These are phyloP conservation scores for Polygonum maritimum DNA, from an alignment of 148 eudicot genomes.

Conservation along the genomic window DNA sequence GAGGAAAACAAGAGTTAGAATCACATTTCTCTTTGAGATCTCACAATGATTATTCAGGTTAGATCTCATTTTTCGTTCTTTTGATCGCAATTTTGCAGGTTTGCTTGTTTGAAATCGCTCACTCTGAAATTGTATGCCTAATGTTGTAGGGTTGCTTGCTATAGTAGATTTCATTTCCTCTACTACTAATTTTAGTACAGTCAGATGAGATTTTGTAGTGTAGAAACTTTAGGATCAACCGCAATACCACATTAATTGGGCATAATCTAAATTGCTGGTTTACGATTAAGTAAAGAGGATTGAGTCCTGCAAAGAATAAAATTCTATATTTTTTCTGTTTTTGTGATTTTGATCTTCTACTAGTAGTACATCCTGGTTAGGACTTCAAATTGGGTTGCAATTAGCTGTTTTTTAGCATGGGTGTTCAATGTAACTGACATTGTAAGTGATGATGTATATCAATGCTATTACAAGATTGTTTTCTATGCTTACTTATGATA, in stretches of 20 bases:
- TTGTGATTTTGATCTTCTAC: neutral
- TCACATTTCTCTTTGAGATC: conserved; percentile 7
- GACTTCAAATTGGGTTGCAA: neutral
- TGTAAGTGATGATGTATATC: too few species aligned
- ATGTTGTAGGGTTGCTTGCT: too few species aligned
- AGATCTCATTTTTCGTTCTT: neutral
- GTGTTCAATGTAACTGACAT: neutral
- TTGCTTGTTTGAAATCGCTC: neutral
- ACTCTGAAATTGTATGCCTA: neutral
- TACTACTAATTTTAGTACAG: neutral
- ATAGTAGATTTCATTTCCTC: too few species aligned
- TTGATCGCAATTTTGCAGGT: neutral
- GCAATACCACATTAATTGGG: neutral
- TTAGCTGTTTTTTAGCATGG: neutral
- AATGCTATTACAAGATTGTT: too few species aligned
- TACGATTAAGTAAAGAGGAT: neutral
- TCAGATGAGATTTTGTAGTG: neutral
- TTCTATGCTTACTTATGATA: too few species aligned
- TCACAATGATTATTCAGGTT: conserved; percentile 1
- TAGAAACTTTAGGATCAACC: neutral
- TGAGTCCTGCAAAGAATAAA: neutral
- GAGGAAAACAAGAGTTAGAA: conserved; percentile 11
- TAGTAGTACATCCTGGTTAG: neutral
- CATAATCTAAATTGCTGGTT: neutral
- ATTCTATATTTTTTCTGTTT: neutral